A percentile compares a stretch with the other conserved stretches of the same genome.
These are phyloP conservation scores for Hypoxylon sp. DNA, from an alignment of 2,329 filamentous ascomycete genomes.

Conservation along the genomic window DNA sequence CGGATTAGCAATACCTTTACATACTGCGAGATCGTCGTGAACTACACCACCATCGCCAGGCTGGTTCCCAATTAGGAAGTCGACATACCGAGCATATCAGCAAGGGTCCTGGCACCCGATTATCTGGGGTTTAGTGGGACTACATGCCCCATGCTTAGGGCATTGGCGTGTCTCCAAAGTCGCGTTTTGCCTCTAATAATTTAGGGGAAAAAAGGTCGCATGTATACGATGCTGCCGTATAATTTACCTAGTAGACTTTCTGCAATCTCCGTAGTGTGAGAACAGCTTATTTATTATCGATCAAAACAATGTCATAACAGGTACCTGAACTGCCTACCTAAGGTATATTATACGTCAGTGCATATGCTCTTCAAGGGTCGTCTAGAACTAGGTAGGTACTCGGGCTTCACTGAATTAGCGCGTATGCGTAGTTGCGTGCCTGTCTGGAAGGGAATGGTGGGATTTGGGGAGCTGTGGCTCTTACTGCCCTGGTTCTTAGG, in stretches of 20 bases:
- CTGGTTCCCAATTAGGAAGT: slow-evolving; percentile 26
- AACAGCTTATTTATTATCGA: not conserved
- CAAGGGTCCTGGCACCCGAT: slow-evolving; percentile 3
- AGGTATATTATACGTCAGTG: too few relatives aligned
- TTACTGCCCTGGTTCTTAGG: too few relatives aligned
- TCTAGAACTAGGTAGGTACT: too few relatives aligned
- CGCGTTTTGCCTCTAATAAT: too few relatives aligned
- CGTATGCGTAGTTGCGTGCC: too few relatives aligned
- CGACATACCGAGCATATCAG: slow-evolving; percentile 12
- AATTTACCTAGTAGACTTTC: not conserved
- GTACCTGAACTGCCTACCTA: too few relatives aligned
- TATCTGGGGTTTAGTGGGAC: slow-evolving; percentile 9
- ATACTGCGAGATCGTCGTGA: not conserved
- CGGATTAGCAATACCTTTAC: slow-evolving; percentile 2
- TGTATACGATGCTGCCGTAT: not conserved
- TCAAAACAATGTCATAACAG: too few relatives aligned
- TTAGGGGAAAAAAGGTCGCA: too few relatives aligned
- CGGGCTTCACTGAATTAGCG: too few relatives aligned
- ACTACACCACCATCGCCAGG: slow-evolving; percentile 14
- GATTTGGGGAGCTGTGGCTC: too few relatives aligned
- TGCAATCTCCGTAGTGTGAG: not conserved
- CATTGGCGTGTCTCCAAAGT: not conserved
- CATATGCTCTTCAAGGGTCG: too few relatives aligned
- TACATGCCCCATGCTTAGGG: not conserved
- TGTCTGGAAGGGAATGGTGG: too few relatives aligned